Evolutionary conservation across 176 grass and related monocot genomes (phyloP).

Genomic region (Stipa capillata): DNA sequence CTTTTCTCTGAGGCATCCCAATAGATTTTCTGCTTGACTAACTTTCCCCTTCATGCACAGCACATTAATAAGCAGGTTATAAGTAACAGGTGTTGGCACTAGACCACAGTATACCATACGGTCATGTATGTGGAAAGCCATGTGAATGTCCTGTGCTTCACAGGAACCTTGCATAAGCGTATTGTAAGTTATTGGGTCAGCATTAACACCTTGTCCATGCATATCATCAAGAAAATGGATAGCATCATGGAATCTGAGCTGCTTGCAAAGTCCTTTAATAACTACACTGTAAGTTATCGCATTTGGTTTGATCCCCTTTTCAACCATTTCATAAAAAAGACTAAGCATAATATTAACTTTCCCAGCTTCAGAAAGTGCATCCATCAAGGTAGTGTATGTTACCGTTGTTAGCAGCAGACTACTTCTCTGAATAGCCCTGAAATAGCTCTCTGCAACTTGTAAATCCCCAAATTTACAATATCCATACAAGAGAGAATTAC

Average conservation of each 20-base stretch:
- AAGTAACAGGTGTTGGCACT: slow-evolving; percentile 61
- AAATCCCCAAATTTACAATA: slow-evolving; percentile 78
- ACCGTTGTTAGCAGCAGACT: slow-evolving; percentile 50
- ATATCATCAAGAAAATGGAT: slow-evolving; percentile 45
- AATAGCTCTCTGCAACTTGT: slow-evolving; percentile 36
- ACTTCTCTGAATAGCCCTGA: slow-evolving; percentile 49
- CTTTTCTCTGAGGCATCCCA: slow-evolving; percentile 44
- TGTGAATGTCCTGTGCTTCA: slow-evolving; percentile 28
- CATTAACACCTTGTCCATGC: slow-evolving; percentile 34
- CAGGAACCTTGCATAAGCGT: slow-evolving; percentile 80
- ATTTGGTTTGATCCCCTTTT: slow-evolving; percentile 50
- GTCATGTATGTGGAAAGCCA: slow-evolving; percentile 42
- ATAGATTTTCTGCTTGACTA: slow-evolving; percentile 48
- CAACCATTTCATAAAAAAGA: slow-evolving; percentile 67
- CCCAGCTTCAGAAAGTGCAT: slow-evolving; percentile 65
- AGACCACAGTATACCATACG: slow-evolving; percentile 35
- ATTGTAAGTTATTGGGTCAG: slow-evolving; percentile 68
- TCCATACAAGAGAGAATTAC: slow-evolving; percentile 82
- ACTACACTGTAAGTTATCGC: slow-evolving; percentile 59
- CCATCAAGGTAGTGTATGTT: slow-evolving; percentile 78
- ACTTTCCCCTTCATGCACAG: slow-evolving; percentile 58
- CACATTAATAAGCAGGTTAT: slow-evolving; percentile 68
- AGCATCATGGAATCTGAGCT: slow-evolving; percentile 55
- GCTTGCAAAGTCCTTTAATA: slow-evolving; percentile 83
- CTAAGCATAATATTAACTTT: slow-evolving; percentile 34